Evolutionary conservation across 2,329 filamentous ascomycete genomes (phyloP), one percentile per base, ranked within the genome.

Genomic region (Ascochyta koolunga): DNA sequence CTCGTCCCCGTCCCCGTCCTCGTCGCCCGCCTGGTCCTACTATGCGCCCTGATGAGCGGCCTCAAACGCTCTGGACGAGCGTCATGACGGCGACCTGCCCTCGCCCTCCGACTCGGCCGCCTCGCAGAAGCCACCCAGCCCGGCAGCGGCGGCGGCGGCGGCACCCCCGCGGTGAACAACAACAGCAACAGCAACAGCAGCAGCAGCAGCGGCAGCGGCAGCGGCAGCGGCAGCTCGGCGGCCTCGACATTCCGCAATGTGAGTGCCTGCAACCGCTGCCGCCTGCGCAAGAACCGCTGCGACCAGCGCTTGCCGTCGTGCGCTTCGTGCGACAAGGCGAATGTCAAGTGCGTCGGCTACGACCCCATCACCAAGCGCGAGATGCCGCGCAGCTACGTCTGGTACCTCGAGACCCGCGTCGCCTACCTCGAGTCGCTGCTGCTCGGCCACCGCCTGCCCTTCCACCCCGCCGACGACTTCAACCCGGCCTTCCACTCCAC

Each of bases 291-390:
- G 81, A 98, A 97, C 73, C 84, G 92, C 47, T 98, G 93, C 77
- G 93, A 98, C 76, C 93, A 97, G 81, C 88, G 89, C 61, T 82
- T 98, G 58, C 93, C 93, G 8, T 91, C 90, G 66, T 98, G 93
- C 74, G 88, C 90, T 36, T 91, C 90, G 64, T 98, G 93, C 77
- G 91, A 93, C 73, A 97, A 97, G 78, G 93, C 90, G n/a, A 84
- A 85, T 54, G 90, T 96, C 39, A 88, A 90, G 62, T 98, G 95
- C 74, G 91, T 97, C 44, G 93, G 93, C 59, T 97, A 96, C 75
- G 93, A 98, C 72, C 93, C 93, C 29, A 96, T 97, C 69, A 96
- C 91, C 21, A 97, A 97, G 81, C 88, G 90, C 70, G 92, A 97
- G 77, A 96, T 98, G 54, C 93, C 93, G 43, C 85, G 93, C 76